A percentile compares a stretch with the other conserved stretches of the same genome.
Evolutionary conservation across 2,329 filamentous ascomycete species (phyloP).

Genomic region (Rosellinia necatrix): DNA sequence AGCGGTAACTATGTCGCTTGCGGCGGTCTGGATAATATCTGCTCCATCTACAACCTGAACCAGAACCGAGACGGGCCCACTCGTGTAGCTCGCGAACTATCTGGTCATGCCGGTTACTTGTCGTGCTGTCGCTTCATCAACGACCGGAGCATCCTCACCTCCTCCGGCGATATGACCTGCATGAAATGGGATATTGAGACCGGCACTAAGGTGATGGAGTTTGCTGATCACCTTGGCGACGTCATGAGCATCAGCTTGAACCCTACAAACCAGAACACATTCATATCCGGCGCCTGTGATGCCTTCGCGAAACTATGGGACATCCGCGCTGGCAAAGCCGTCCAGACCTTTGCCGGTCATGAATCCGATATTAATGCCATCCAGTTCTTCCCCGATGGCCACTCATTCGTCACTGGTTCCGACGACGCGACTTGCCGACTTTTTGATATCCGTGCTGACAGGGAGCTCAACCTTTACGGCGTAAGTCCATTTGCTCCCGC

Average conservation of each 20-base stretch:
- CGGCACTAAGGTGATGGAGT: conserved; percentile 95
- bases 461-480: conserved; percentile 72
- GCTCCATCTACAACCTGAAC: conserved; percentile 98
- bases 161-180: conserved; percentile 98
- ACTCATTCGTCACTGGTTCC: conserved; percentile 96
- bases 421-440: conserved; percentile 97
- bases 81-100: conserved; percentile 91
- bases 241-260: conserved; percentile 99
- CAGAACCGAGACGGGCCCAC: conserved; percentile 94
- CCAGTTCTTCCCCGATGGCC: conserved; percentile 98
- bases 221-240: conserved; percentile 96
- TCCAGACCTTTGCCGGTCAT: conserved; percentile 97
- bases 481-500: conserved; percentile 49
- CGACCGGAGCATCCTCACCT: conserved; percentile 95
- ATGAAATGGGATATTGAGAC: conserved; percentile 99
- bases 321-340: conserved; percentile 95
- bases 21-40: conserved; percentile 98
- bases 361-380: conserved; percentile 99
- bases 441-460: conserved; percentile 96
- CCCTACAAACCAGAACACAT: conserved; percentile 98
- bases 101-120: conserved; percentile 94
- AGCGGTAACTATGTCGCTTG: conserved; percentile 98
- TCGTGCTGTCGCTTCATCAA: conserved; percentile 99
- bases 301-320: conserved; percentile 99
- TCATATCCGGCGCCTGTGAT: conserved; percentile 98